Evolutionary conservation across 2,329 filamentous ascomycete species (phyloP), one percentile per base, ranked within the genome.

Genomic region (Sphaerulina vaccinii): DNA sequence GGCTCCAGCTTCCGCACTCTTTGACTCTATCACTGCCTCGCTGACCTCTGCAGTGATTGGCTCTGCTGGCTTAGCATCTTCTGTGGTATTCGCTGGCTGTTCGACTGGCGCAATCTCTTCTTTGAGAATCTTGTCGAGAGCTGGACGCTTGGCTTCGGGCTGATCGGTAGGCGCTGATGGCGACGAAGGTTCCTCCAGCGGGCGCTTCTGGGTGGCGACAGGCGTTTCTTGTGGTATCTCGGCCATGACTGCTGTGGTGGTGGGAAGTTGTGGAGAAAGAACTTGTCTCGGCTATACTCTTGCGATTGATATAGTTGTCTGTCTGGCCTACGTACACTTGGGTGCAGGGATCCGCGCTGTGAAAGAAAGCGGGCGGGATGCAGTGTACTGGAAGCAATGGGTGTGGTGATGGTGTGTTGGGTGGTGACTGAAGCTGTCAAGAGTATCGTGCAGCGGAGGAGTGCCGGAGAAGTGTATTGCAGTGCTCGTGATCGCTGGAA

Each of bases 111-210:
- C 62, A 36, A 56, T 66, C 4, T 75, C 84, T 49, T 82, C 85
- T 71, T 87, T 90, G 63, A 87, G 79, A 62, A 90, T 79, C 78
- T 97, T 99, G 75, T 97, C 92, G 57, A 99, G 83, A 33, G 93
- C 93, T 42, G 90, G 93, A 62, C 93, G 88, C 78, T 99, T 99
- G 57, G 93, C 93, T 64, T 99, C 93, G 48, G 95, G 93, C 70
- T 96, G 91, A 66, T 97, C 93, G 69, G 83, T 90, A 33, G 87
- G 86, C 57, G 88, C 88, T 24, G 90, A 95, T 29, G 93, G 93
- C 8, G 93, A 99, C 15, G 93, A 97, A 9, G 92, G 88, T 69
- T 97, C 93, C 79, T 99, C 93, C 60, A 99, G 84, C 56, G 93
- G 93, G 68, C 93, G 90, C 82, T 99, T 99, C 68, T 88, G 83